Evolutionary conservation across 441 rosid species (phyloP).

Genomic region (Syzygium malaccense): DNA sequence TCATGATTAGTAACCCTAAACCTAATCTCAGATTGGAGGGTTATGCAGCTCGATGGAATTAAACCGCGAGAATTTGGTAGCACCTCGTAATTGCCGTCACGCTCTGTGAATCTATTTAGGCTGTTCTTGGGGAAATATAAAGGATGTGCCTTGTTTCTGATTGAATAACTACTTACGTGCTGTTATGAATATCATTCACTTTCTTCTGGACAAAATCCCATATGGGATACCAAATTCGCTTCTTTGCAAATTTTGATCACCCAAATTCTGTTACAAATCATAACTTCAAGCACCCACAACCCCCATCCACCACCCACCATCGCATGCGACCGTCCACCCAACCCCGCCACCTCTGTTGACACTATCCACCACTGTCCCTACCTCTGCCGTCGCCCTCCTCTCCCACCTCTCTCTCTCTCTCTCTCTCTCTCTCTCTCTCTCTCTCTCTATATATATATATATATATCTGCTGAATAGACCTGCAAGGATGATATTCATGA

Average conservation of each 20-base stretch:
- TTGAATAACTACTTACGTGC: not conserved
- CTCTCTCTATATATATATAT: not conserved
- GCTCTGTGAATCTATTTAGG: not conserved
- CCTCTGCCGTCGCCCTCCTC: not conserved
- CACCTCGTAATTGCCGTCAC: accelerated
- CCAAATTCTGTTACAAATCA: not conserved
- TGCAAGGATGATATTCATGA: not conserved
- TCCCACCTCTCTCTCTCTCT: not conserved
- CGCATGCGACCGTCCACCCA: not conserved
- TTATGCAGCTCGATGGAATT: not conserved
- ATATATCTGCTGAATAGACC: not conserved
- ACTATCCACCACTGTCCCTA: not conserved
- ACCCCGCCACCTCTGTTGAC: not conserved
- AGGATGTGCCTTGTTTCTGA: not conserved
- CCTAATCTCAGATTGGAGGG: not conserved
- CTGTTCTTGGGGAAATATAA: not conserved
- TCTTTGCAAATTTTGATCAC: not conserved
- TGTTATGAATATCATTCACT: too few relatives aligned
- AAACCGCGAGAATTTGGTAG: not conserved
- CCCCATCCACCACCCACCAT: not conserved
- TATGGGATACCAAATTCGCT: not conserved
- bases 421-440: not conserved
- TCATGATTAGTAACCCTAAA: not conserved
- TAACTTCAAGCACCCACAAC: not conserved
- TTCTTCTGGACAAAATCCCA: not conserved